Conservation (phyloP, 345 rosid species). For the Rubroshorea leprosula region DNA sequence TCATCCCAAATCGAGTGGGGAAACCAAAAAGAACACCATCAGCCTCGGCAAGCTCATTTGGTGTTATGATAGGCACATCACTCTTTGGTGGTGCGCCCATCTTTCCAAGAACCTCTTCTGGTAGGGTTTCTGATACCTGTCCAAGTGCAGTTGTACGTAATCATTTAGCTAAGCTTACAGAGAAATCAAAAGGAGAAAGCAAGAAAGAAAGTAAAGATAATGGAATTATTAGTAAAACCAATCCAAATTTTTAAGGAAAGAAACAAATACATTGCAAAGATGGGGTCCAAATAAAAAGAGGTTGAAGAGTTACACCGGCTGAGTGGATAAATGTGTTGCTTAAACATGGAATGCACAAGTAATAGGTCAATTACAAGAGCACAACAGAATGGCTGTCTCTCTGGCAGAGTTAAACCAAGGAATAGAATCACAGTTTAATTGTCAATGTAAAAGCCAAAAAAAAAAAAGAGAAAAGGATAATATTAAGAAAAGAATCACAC, state of each 20-base stretch:
- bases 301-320: no score
- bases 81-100: slow-evolving; percentile 64
- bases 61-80: slow-evolving; percentile 47
- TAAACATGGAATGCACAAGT: no score
- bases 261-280: no score
- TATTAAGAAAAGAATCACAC: background rate
- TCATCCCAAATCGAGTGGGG: slow-evolving; percentile 77
- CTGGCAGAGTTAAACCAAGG: no score
- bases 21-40: slow-evolving; percentile 63
- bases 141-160: background rate
- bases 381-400: no score
- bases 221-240: background rate
- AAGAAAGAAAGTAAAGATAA: background rate
- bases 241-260: background rate
- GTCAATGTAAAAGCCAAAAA: no score
- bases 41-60: slow-evolving; percentile 52
- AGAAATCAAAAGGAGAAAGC: background rate
- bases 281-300: no score
- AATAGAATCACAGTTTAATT: no score
- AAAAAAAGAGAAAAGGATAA: background rate
- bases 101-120: slow-evolving; percentile 59
- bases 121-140: slow-evolving; percentile 61
- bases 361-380: no score
- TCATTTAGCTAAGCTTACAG: background rate
- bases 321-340: no score